These are phyloP conservation scores for Epichloe typhina DNA, from an alignment of 2,329 filamentous ascomycete species.

Conservation along the genomic window DNA sequence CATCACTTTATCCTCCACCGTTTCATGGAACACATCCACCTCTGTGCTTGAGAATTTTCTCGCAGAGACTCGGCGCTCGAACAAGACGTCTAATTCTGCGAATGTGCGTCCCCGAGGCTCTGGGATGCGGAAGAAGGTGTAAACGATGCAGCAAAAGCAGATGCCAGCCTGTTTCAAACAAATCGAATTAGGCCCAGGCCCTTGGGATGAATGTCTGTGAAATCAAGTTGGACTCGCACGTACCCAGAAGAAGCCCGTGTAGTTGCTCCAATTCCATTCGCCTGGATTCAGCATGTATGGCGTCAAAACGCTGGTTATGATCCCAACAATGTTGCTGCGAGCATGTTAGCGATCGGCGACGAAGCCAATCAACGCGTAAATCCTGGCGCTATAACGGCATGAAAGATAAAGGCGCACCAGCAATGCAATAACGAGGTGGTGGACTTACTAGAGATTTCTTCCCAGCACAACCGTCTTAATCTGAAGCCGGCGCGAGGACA, in stretches of 20 bases:
- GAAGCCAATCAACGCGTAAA: neutral
- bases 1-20: conserved; percentile 34
- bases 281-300: conserved; percentile 87
- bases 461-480: conserved; percentile 88
- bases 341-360: neutral
- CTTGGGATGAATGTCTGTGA: neutral
- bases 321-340: conserved; percentile 60
- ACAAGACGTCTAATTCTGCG: conserved; percentile 75
- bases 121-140: conserved; percentile 46
- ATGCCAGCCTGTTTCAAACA: conserved; percentile 43
- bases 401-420: neutral
- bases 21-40: conserved; percentile 42
- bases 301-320: conserved; percentile 68
- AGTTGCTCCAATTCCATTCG: conserved; percentile 82
- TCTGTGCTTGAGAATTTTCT: conserved; percentile 54
- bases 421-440: neutral
- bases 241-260: conserved; percentile 75
- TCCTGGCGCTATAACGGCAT: too few relatives aligned
- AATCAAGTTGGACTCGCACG: conserved; percentile 8
- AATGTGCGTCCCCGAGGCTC: conserved; percentile 72
- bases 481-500: conserved; percentile 69
- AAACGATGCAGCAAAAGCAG: conserved; percentile 69
- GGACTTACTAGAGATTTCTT: conserved; percentile 56
- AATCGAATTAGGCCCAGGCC: neutral
- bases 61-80: conserved; percentile 58